Percentiles rank a stretch among this genome's conserved stretches.
These are phyloP conservation scores for Chaetomium globosum DNA, from an alignment of 2,329 filamentous ascomycete genomes.

Conservation along the genomic window DNA sequence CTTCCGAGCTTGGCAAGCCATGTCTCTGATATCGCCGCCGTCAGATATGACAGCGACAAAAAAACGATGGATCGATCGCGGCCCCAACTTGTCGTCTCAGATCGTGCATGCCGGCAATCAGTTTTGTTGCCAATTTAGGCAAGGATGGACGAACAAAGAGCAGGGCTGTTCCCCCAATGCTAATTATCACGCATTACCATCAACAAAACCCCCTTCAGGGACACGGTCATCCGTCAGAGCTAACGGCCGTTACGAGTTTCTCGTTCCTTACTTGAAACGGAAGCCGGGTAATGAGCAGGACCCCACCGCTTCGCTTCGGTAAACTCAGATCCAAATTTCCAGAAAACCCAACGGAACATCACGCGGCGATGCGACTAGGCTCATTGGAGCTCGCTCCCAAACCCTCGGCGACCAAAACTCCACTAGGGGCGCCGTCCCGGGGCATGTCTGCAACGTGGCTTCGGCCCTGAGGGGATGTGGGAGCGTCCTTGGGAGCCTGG, in stretches of 20 bases:
- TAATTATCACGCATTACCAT: background rate
- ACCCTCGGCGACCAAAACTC: conserved; percentile 18
- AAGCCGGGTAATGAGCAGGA: conserved; percentile 18
- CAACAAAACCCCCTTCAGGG: background rate
- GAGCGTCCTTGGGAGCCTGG: background rate
- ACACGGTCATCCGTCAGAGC: background rate
- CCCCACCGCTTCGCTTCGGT: conserved; percentile 20
- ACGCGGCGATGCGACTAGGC: conserved; percentile 32
- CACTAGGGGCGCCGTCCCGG: conserved; percentile 14
- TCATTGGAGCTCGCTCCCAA: conserved; percentile 19
- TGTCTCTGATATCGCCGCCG: conserved; percentile 24
- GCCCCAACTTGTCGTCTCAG: conserved; percentile 16
- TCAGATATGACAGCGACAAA: conserved; percentile 5
- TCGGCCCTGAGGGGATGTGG: background rate
- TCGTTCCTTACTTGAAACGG: conserved; percentile 20
- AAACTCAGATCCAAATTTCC: conserved; percentile 36
- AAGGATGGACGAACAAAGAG: conserved; percentile 17
- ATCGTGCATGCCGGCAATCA: conserved; percentile 20
- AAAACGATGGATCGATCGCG: conserved; percentile 27
- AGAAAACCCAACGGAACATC: conserved; percentile 32
- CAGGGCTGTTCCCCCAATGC: conserved; percentile 6
- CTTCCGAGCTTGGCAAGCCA: conserved; percentile 22
- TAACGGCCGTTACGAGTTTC: background rate
- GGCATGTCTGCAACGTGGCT: conserved; percentile 16
- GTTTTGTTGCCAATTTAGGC: conserved; percentile 2